Conservation (phyloP, 352 stramenopile species). For the Globisporangium acanthophoron region DNA sequence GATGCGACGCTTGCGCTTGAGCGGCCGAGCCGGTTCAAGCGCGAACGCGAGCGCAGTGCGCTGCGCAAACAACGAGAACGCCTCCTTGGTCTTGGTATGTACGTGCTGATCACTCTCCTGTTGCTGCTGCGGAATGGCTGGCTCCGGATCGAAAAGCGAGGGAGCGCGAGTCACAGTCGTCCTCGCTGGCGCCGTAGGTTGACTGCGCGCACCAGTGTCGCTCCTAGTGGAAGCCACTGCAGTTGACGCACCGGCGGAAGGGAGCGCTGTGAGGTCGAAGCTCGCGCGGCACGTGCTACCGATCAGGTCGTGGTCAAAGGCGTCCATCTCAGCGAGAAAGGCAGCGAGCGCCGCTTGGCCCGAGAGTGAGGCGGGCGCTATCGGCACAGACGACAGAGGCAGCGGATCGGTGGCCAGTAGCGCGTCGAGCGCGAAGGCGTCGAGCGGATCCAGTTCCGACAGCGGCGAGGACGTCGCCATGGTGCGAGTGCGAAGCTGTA, state of each 20-base stretch:
- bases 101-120: too few relatives aligned
- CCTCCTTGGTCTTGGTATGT: background rate
- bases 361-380: background rate
- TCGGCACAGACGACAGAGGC: background rate
- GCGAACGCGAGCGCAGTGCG: slow-evolving; percentile 2
- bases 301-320: slow-evolving; percentile 1
- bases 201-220: too few relatives aligned
- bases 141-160: background rate
- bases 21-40: slow-evolving; percentile 3
- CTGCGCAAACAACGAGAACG: slow-evolving; percentile 8
- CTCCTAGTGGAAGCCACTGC: background rate
- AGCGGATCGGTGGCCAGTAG: background rate
- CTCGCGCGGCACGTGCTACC: background rate
- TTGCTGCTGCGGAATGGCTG: too few relatives aligned
- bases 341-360: slow-evolving; percentile 4
- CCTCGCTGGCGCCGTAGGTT: too few relatives aligned
- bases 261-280: background rate
- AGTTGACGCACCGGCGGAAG: too few relatives aligned
- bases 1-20: slow-evolving; percentile 7
- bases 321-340: slow-evolving; percentile 10
- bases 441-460: slow-evolving; percentile 1
- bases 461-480: background rate
- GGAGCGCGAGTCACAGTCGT: too few relatives aligned
- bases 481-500: background rate
- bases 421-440: slow-evolving; percentile 7